Evolutionary conservation across 441 rosid genomes (phyloP).

Genomic region (Lagerstroemia fauriei): DNA sequence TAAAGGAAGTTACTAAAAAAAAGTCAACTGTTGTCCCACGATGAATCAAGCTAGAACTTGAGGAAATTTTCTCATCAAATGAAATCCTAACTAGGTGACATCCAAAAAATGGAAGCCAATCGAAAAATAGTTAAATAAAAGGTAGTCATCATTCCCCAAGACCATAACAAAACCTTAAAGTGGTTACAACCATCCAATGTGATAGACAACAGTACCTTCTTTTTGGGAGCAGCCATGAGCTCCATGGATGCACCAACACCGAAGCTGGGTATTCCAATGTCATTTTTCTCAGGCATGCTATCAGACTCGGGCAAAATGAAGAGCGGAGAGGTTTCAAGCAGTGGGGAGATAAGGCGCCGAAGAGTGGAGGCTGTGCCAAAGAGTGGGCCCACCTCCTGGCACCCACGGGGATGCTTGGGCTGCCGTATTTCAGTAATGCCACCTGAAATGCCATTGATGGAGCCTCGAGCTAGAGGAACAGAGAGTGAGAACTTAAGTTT

Average conservation of each 20-base stretch:
- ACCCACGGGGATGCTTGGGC: constrained; percentile 28
- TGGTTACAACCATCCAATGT: not conserved
- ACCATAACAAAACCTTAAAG: not conserved
- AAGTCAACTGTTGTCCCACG: not conserved
- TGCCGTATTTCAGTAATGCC: constrained; percentile 17
- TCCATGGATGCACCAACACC: constrained; percentile 58
- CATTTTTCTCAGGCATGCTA: constrained; percentile 29
- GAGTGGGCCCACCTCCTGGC: constrained; percentile 39
- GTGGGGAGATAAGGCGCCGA: constrained; percentile 38
- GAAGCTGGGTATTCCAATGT: constrained; percentile 46
- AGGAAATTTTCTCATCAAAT: not conserved
- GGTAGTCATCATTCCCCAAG: not conserved
- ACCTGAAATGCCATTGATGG: no score
- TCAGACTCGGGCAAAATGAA: constrained; percentile 47
- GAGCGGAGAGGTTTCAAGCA: constrained; percentile 36
- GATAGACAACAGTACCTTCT: constrained; percentile 41
- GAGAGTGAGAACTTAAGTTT: no score
- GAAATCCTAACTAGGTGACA: not conserved
- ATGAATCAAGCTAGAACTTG: not conserved
- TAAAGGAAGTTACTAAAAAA: no score
- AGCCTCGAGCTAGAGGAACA: no score
- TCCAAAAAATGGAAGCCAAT: not conserved
- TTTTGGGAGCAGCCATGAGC: constrained; percentile 86
- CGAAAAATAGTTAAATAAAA: not conserved
- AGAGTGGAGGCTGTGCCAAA: constrained; percentile 51